Evolutionary conservation across 345 rosid genomes (phyloP), one percentile per base, ranked within the genome.

Genomic region (Sonneratia alba): DNA sequence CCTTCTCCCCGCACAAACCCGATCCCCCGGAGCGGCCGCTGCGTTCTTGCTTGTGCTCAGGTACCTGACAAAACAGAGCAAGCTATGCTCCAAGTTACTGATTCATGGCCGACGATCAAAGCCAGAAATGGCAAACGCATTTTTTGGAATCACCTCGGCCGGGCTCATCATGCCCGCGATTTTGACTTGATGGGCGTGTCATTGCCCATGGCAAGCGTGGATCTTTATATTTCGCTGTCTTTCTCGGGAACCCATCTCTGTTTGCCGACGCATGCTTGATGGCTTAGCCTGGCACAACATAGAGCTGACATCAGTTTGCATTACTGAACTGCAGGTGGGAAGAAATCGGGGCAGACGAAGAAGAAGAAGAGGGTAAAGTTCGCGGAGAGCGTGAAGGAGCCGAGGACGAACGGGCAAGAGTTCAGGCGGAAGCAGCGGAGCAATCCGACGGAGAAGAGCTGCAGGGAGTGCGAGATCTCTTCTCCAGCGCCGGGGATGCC

Each of bases 301-400:
- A 34, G 68, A 21, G 19, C 16, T 65, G 43, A 16, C 6, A 53
- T 53, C 21, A 53, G 22, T 19, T 53, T 53, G 57, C 57, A 53
- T 21, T 56, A 56, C 62, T 56, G 11, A 56, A n/a, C 36, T 67
- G 53, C 61, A 88, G 96, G 74, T 64, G 86, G 67, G 19, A 81
- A 81, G 83, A 85, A 67, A 71, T 82, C 36, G 76, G 70, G 70
- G 71, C 14, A 47, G 78, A 84, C 77, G 82, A 81, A 78, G 79
- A 85, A 80, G 76, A 86, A 86, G 76, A 89, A 85, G 36, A 72
- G 38, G 56, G 76, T 74, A 19, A 68, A 61, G 56, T 93, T 93
- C 63, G 96, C 98, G 27, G 91, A 83, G 78, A 81, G 80, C 79
- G 98, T 92, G 78, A 90, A 85, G 76, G 90, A 92, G 22, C 71